Evolutionary conservation across 1,284 basidiomycete genomes (phyloP).

Genomic region (Stereum hirsutum): DNA sequence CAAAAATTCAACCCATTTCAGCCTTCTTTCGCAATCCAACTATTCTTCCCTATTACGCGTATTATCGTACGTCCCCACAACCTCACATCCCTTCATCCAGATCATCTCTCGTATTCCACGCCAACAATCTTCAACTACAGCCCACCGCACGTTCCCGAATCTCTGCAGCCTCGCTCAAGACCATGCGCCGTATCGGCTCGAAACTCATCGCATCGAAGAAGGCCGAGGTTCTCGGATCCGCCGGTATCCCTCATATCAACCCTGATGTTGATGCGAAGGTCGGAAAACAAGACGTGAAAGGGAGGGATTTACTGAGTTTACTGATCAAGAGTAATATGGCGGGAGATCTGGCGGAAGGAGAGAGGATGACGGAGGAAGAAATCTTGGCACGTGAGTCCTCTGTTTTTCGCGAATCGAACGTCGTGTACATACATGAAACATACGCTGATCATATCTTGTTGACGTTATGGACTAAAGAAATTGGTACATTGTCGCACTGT

Average conservation of each 20-base stretch:
- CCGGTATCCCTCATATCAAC: no score
- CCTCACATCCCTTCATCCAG: not conserved
- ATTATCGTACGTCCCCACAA: constrained; percentile 6
- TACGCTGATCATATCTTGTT: not conserved
- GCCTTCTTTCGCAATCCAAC: constrained; percentile 2
- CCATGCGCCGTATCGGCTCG: constrained; percentile 24
- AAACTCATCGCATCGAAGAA: constrained; percentile 22
- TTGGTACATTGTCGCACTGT: constrained; percentile 57
- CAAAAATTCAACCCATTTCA: constrained; percentile 6
- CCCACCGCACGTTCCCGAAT: constrained; percentile 7
- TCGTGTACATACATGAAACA: not conserved
- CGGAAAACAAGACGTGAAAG: constrained; percentile 21
- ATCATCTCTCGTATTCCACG: constrained; percentile 9
- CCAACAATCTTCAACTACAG: constrained; percentile 5
- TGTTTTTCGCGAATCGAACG: no score
- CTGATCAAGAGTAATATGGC: constrained; percentile 59
- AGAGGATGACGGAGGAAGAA: constrained; percentile 64
- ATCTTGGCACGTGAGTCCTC: constrained; percentile 59
- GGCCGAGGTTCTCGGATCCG: not conserved
- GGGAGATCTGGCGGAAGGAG: constrained; percentile 41
- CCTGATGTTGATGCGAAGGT: no score
- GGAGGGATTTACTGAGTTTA: constrained; percentile 42
- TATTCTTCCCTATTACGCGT: constrained; percentile 7
- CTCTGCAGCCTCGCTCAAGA: not conserved
- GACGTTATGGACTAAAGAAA: constrained; percentile 25